These are phyloP conservation scores for Massarina eburnea DNA, from an alignment of 2,329 filamentous ascomycete genomes.

Conservation along the genomic window DNA sequence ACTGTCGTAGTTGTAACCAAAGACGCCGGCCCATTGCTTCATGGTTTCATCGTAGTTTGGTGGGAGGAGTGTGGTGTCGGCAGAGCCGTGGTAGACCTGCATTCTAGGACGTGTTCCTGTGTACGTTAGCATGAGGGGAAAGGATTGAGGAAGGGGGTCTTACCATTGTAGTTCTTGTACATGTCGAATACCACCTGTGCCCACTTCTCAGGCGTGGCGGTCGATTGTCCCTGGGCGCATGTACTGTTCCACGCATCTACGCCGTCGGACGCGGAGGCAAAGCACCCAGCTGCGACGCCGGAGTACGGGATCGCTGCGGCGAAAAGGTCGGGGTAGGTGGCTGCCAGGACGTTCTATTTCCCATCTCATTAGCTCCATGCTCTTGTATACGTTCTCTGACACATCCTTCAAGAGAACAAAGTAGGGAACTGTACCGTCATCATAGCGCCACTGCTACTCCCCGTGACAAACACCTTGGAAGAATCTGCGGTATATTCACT, in stretches of 20 bases:
- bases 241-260: conserved; percentile 33
- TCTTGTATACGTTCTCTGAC: too few species aligned
- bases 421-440: conserved; percentile 18
- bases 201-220: conserved; percentile 15
- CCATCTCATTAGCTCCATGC: neutral
- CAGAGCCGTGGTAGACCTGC: conserved; percentile 61
- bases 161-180: conserved; percentile 41
- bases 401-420: too few species aligned
- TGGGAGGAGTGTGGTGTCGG: conserved; percentile 53
- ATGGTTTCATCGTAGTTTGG: conserved; percentile 60
- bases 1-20: conserved; percentile 34
- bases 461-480: conserved; percentile 46
- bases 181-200: conserved; percentile 10
- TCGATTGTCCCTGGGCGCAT: conserved; percentile 59
- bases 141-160: conserved; percentile 58
- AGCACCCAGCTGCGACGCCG: conserved; percentile 31
- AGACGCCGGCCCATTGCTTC: conserved; percentile 39
- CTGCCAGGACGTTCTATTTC: conserved; percentile 27
- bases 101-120: conserved; percentile 55
- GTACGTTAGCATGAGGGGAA: conserved; percentile 55
- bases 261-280: conserved; percentile 15
- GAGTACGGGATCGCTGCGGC: conserved; percentile 29
- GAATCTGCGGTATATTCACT: conserved; percentile 55
- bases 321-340: conserved; percentile 31
- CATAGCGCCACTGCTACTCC: conserved; percentile 32